A percentile compares a stretch with the other conserved stretches of the same genome.
Conservation (phyloP, 2,329 filamentous ascomycete genomes). For the Hymenoscyphus albidus region DNA sequence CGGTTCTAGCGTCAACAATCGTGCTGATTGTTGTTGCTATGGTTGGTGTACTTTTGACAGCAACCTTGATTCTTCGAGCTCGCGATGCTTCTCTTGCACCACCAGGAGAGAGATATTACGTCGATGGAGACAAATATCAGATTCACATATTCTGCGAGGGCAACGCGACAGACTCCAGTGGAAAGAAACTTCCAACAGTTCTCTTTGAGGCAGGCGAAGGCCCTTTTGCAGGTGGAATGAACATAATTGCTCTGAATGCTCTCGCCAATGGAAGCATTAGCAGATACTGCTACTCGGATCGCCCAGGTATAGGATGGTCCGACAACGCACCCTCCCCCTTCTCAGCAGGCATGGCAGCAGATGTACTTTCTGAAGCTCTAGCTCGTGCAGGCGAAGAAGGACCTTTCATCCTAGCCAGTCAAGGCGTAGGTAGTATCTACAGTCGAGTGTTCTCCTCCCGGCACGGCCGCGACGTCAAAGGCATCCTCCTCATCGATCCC, state of each 20-base stretch:
- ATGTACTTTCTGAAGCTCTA: constrained; percentile 83
- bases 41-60: constrained; percentile 70
- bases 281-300: constrained; percentile 93
- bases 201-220: constrained; percentile 80
- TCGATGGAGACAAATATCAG: constrained; percentile 80
- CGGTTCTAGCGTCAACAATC: constrained; percentile 71
- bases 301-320: constrained; percentile 82
- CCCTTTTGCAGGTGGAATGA: constrained; percentile 74
- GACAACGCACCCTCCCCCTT: constrained; percentile 93
- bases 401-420: constrained; percentile 83
- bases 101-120: constrained; percentile 72
- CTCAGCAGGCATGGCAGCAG: constrained; percentile 87
- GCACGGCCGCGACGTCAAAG: constrained; percentile 69
- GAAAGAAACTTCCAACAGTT: constrained; percentile 67
- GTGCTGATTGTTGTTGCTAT: constrained; percentile 65
- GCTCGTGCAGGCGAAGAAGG: constrained; percentile 75
- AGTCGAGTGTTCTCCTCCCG: constrained; percentile 87
- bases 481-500: constrained; percentile 81
- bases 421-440: constrained; percentile 84
- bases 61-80: constrained; percentile 73
- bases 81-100: constrained; percentile 71
- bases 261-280: constrained; percentile 76
- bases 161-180: constrained; percentile 56
- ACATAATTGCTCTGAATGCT: constrained; percentile 73
- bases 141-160: constrained; percentile 84